Evolutionary conservation across 352 stramenopile species (phyloP), one percentile per base, ranked within the genome.

Genomic region (Phytophthora boehmeriae): DNA sequence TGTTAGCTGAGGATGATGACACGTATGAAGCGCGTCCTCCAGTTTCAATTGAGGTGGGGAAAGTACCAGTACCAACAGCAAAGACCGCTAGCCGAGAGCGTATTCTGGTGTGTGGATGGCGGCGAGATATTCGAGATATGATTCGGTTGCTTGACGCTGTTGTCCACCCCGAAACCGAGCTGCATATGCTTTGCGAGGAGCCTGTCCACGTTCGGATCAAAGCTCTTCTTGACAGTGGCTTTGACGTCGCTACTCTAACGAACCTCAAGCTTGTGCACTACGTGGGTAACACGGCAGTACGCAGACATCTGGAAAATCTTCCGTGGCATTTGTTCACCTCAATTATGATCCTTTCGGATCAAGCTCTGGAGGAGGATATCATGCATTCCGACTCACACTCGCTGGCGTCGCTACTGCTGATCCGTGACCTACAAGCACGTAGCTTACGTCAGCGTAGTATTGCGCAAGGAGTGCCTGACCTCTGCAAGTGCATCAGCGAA

Each of bases 41-140:
- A 0, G 68, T 60, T 0, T 8, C 45, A 0, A 72, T 91, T 51
- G 76, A 86, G 19, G 56, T 48, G 8, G 80, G 76, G 1, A 68
- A 61, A 11, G 47, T 81, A 5, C 78, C 76, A 11, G 35, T 36
- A 2, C 46, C 65, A 0, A 44, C 59, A 25, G 17, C 50, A 2
- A 84, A 85, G 41, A 6, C 39, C 5, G 25, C 27, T 0, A 44
- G 54, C n/a, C 58, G 67, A 11, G 88, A 97, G 44, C 72, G 71
- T 16, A 90, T 96, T 55, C 58, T 97, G 22, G 90, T 97, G 70
- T 95, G 84, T 41, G 90, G 90, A 1, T 97, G 88, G 90, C 83
- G 89, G 35, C 83, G 90, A 38, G 89, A 97, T 61, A 90, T 97
- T 46, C 84, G 88, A 19, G 89, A 97, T 49, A 95, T 97, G 76